phyloP scores from a whole-genome alignment of 169 alveolate genomes.

The Cryptosporidium bovis region DNA sequence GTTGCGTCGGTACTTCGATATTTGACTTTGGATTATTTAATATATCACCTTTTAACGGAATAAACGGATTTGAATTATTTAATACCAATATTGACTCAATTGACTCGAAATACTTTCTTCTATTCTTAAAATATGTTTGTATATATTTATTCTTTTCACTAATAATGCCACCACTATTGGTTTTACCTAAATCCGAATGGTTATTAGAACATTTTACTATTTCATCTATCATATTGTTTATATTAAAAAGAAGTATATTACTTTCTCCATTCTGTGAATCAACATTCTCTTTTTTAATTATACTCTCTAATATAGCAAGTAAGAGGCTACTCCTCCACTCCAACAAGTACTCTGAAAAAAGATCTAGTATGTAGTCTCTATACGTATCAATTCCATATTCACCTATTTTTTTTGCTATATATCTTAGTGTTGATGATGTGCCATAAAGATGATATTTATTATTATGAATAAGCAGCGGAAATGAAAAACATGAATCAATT shows the following conservation, averaged over 20 bases:
- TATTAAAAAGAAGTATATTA: slow-evolving; percentile 9
- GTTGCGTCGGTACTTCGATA: slow-evolving; percentile 5
- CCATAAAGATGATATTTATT: slow-evolving; percentile 41
- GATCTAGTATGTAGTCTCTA: slow-evolving; percentile 51
- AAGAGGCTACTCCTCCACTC: slow-evolving; percentile 55
- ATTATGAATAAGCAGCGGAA: slow-evolving; percentile 49
- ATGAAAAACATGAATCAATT: slow-evolving; percentile 5
- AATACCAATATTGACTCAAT: slow-evolving; percentile 18
- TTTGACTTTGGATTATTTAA: not conserved
- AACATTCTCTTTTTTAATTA: slow-evolving; percentile 22
- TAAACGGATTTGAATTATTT: slow-evolving; percentile 48
- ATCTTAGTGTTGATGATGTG: slow-evolving; percentile 44
- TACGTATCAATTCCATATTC: slow-evolving; percentile 72
- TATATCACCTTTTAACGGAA: slow-evolving; percentile 43
- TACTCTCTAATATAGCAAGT: slow-evolving; percentile 56
- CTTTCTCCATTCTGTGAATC: not conserved
- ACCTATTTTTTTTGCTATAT: slow-evolving; percentile 54
- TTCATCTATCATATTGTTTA: slow-evolving; percentile 8
- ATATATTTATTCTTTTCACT: slow-evolving; percentile 2
- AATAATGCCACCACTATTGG: slow-evolving; percentile 1
- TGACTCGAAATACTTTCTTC: slow-evolving; percentile 23
- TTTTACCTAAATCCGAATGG: not conserved
- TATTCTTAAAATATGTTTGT: slow-evolving; percentile 3
- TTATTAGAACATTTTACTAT: slow-evolving; percentile 13
- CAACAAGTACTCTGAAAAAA: slow-evolving; percentile 13